These are phyloP conservation scores for Lagerstroemia speciosa DNA, from an alignment of 345 rosid genomes.

Conservation along the genomic window DNA sequence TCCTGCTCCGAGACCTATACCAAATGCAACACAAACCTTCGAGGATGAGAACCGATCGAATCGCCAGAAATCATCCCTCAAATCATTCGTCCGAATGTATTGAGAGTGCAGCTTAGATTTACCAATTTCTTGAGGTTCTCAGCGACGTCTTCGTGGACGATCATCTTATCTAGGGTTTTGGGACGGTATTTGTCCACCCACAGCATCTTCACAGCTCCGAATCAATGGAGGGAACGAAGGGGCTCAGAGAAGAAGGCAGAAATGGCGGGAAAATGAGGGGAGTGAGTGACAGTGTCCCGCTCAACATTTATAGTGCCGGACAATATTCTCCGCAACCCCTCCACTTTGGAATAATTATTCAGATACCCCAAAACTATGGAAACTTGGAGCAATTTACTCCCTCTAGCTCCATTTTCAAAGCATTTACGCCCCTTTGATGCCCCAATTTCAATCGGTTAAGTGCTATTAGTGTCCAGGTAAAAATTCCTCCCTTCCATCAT, in stretches of 20 bases:
- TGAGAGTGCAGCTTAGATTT: constrained; percentile 12
- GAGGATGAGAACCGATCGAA: background rate
- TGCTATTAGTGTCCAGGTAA: no score
- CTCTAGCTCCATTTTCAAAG: no score
- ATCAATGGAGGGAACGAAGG: background rate
- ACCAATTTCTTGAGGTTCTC: constrained; percentile 87
- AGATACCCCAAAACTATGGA: no score
- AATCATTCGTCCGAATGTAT: background rate
- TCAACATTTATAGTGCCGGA: no score
- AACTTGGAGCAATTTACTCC: no score
- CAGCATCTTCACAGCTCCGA: constrained; percentile 44
- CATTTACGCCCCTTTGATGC: no score
- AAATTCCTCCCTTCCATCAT: no score
- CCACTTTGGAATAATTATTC: no score
- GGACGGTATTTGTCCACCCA: constrained; percentile 99
- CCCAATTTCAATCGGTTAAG: no score
- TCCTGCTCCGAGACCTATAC: constrained; percentile 80
- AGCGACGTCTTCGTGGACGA: constrained; percentile 77
- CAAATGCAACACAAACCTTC: background rate
- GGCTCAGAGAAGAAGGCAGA: background rate
- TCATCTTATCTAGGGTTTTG: constrained; percentile 68
- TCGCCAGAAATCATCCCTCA: background rate
- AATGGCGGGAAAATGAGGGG: no score
- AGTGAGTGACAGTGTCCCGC: no score
- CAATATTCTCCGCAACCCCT: no score